These are phyloP conservation scores for Alternaria burnsii DNA, from an alignment of 2,329 filamentous ascomycete species.

Conservation along the genomic window DNA sequence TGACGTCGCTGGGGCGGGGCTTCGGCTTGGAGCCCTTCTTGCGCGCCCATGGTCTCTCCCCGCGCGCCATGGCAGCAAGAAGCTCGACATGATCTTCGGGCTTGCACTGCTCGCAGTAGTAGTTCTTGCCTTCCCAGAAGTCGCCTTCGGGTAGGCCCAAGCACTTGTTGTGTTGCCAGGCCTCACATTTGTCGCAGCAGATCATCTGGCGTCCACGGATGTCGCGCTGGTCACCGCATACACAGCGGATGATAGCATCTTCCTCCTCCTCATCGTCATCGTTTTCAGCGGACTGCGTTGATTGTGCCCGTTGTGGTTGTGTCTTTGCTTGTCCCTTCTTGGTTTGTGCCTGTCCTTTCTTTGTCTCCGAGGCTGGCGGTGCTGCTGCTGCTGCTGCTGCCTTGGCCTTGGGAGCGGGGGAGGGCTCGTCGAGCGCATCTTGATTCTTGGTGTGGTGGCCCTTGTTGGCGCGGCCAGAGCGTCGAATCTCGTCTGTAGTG, in stretches of 20 bases:
- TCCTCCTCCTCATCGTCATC: slow-evolving; percentile 59
- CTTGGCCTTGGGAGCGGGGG: slow-evolving; percentile 58
- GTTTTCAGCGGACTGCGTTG: slow-evolving; percentile 44
- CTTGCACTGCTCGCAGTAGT: slow-evolving; percentile 90
- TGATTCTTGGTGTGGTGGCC: slow-evolving; percentile 92
- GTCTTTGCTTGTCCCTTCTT: slow-evolving; percentile 49
- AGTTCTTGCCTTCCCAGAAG: slow-evolving; percentile 64
- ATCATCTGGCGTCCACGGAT: slow-evolving; percentile 93
- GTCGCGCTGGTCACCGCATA: slow-evolving; percentile 83
- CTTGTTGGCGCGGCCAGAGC: slow-evolving; percentile 95
- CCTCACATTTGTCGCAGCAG: slow-evolving; percentile 88
- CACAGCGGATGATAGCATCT: slow-evolving; percentile 86
- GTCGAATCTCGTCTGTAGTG: slow-evolving; percentile 78
- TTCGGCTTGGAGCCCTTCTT: slow-evolving; percentile 68
- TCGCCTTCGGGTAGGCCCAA: slow-evolving; percentile 80
- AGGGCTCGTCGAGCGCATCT: slow-evolving; percentile 60
- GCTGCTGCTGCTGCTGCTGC: background rate
- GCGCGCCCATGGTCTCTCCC: slow-evolving; percentile 83
- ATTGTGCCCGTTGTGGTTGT: slow-evolving; percentile 51
- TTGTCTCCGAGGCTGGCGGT: slow-evolving; percentile 52
- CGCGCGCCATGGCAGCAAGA: slow-evolving; percentile 77
- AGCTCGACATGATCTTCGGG: slow-evolving; percentile 85
- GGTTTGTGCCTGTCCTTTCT: slow-evolving; percentile 56
- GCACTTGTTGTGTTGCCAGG: slow-evolving; percentile 98
- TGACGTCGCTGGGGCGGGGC: slow-evolving; percentile 70